Base-by-base conservation (phyloP, 2,329 filamentous ascomycete species). In the Blastomyces gilchristii region DNA sequence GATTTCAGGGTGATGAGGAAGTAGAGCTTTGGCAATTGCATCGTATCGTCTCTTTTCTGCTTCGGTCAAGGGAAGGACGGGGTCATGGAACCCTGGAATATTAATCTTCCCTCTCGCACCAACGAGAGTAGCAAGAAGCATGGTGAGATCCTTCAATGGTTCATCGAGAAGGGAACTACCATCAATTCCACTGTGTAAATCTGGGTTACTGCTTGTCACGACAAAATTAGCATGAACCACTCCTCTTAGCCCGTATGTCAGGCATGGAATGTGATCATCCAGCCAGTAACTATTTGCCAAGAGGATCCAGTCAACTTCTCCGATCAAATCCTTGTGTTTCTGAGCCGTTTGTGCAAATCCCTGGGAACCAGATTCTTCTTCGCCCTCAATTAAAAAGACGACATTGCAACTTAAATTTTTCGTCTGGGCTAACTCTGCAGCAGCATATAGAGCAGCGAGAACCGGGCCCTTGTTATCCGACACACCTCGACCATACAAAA, bases 271-370 rank as follows among this genome's bases (percentile, higher is more conserved):
- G 68, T 95, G 88, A 71, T 99, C 93, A 71, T 97, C 91, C 1
- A 99, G 82, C 94, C 94, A 99, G 79, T 99, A 99, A 76, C 92
- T 97, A 79, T 99, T 99, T 28, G 94, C 93, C 47, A 99, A 80
- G 41, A 99, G 79, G 62, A 99, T 94, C 80, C 94, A 97, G 75
- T 99, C 93, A 1, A 99, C 86, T 11, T 90, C 82, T 1, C 94
- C 94, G 68, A 99, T 96, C 31, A 90, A 82, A 16, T 87, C 82
- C 74, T 96, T 96, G 75, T 94, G 86, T 66, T 85, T 83, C 68
- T 83, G 84, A 18, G 99, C 87, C 0, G 90, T 89, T 68, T 93
- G 85, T 67, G 90, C 87, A 71, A 99, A 97, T 0, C 94, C 93
- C 37, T 91, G 84, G 0, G 92, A 97, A 0, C 94, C 94, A 56